A percentile compares a stretch with the other conserved stretches of the same genome.
phyloP scores from a whole-genome alignment of 2,329 filamentous ascomycete species.

The Helotiales sp. region DNA sequence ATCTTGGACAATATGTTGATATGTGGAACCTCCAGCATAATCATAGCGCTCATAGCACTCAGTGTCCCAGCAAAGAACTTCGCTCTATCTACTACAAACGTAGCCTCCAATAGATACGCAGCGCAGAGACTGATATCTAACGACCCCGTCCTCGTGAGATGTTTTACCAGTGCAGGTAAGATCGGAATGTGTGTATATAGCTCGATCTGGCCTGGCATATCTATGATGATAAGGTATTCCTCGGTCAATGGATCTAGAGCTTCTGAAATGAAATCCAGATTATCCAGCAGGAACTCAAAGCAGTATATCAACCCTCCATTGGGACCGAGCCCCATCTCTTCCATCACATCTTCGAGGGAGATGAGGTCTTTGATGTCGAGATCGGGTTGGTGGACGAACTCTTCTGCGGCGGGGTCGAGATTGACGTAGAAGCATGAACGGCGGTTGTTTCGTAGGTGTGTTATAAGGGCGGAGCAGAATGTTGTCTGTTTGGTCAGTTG shows the following conservation, averaged over 20 bases:
- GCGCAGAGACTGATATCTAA: slow-evolving; percentile 92
- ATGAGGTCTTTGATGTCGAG: slow-evolving; percentile 96
- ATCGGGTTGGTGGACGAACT: slow-evolving; percentile 88
- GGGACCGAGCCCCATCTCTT: slow-evolving; percentile 85
- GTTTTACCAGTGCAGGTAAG: slow-evolving; percentile 78
- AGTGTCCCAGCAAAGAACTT: slow-evolving; percentile 97
- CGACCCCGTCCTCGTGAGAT: slow-evolving; percentile 74
- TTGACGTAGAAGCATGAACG: slow-evolving; percentile 98
- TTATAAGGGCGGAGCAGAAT: slow-evolving; percentile 91
- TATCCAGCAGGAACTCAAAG: slow-evolving; percentile 93
- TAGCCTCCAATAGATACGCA: slow-evolving; percentile 91
- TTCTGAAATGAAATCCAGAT: slow-evolving; percentile 87
- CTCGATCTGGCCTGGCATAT: slow-evolving; percentile 99
- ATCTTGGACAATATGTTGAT: slow-evolving; percentile 97
- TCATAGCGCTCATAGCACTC: slow-evolving; percentile 97
- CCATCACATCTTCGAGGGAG: slow-evolving; percentile 93
- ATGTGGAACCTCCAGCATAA: slow-evolving; percentile 96
- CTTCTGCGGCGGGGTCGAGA: slow-evolving; percentile 92
- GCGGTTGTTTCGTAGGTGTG: slow-evolving; percentile 85
- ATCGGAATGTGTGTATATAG: slow-evolving; percentile 97
- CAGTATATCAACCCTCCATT: slow-evolving; percentile 95
- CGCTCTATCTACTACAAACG: slow-evolving; percentile 90
- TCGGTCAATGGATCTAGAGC: slow-evolving; percentile 84
- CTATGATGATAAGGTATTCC: slow-evolving; percentile 95
- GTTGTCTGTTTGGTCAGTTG: slow-evolving; percentile 62